Evolutionary conservation across 495 filamentous ascomycete genomes (phyloP).

Genomic region (Lasiosphaeria miniovina): DNA sequence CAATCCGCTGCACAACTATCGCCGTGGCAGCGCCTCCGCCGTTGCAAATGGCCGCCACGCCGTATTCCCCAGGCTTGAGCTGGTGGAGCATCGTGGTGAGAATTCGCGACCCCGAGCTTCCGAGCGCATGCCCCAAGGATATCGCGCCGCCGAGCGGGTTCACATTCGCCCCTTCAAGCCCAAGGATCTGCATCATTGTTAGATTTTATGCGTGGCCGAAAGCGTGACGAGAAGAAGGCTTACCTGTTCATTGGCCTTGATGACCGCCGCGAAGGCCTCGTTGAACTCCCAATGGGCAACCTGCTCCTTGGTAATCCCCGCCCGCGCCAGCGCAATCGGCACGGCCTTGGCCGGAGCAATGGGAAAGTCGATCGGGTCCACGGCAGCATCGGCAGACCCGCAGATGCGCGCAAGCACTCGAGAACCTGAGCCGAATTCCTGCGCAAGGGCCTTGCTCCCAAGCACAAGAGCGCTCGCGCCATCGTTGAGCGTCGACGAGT

Average conservation of each 20-base stretch:
- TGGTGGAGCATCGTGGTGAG: conserved; percentile 87
- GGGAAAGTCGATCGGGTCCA: conserved; percentile 94
- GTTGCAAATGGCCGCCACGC: conserved; percentile 94
- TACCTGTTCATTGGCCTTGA: conserved; percentile 91
- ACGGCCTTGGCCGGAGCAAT: conserved; percentile 90
- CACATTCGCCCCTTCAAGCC: conserved; percentile 70
- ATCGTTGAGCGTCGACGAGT: conserved; percentile 89
- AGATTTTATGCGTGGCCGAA: conserved; percentile 11
- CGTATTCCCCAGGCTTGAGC: conserved; percentile 86
- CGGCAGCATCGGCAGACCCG: conserved; percentile 82
- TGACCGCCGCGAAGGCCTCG: conserved; percentile 94
- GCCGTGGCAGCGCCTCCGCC: conserved; percentile 90
- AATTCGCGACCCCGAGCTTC: conserved; percentile 91
- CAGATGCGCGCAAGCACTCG: conserved; percentile 82
- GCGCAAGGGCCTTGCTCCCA: conserved; percentile 69
- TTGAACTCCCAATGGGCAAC: conserved; percentile 97
- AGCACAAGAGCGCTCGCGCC: conserved; percentile 90
- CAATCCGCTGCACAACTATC: conserved; percentile 86
- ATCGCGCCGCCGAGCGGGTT: conserved; percentile 92
- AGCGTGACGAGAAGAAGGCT: conserved; percentile 10
- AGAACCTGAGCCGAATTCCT: conserved; percentile 67
- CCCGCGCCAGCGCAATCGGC: conserved; percentile 81
- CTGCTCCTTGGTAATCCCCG: conserved; percentile 83
- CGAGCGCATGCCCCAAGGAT: conserved; percentile 87
- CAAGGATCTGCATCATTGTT: conserved; percentile 60